Evolutionary conservation across 805 yeast genomes (phyloP).

Genomic region (Jamesozyma gamospora): DNA sequence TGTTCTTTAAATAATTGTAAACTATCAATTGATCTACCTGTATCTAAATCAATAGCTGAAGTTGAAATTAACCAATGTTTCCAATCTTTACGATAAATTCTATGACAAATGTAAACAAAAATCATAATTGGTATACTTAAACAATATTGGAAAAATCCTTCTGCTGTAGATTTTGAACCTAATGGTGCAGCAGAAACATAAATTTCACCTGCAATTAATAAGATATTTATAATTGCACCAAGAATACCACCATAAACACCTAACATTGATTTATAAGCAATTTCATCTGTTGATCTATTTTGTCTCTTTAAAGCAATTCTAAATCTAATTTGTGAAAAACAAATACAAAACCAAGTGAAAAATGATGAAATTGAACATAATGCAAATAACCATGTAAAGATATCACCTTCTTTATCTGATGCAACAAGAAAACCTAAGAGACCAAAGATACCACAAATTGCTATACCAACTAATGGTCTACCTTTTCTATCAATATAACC

Average conservation of each 20-base stretch:
- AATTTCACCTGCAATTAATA: slow-evolving; percentile 56
- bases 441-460: slow-evolving; percentile 37
- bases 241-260: slow-evolving; percentile 51
- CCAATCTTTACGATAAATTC: slow-evolving; percentile 36
- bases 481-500: slow-evolving; percentile 40
- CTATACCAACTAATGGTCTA: slow-evolving; percentile 44
- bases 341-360: slow-evolving; percentile 69
- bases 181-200: slow-evolving; percentile 64
- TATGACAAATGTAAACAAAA: slow-evolving; percentile 10
- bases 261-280: slow-evolving; percentile 45
- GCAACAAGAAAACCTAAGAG: slow-evolving; percentile 53
- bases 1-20: slow-evolving; percentile 37
- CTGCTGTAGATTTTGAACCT: slow-evolving; percentile 27
- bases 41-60: slow-evolving; percentile 44
- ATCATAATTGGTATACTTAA: slow-evolving; percentile 39
- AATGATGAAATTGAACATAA: slow-evolving; percentile 64
- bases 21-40: slow-evolving; percentile 44
- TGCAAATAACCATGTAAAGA: slow-evolving; percentile 66
- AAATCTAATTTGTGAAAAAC: slow-evolving; percentile 56
- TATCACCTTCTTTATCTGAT: slow-evolving; percentile 41
- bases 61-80: slow-evolving; percentile 30
- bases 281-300: slow-evolving; percentile 49
- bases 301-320: slow-evolving; percentile 35
- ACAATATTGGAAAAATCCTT: slow-evolving; percentile 42
- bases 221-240: slow-evolving; percentile 42